Percentiles rank a stretch among this genome's conserved stretches.
phyloP scores from a whole-genome alignment of 345 rosid genomes.

The Eucalyptus marginata region DNA sequence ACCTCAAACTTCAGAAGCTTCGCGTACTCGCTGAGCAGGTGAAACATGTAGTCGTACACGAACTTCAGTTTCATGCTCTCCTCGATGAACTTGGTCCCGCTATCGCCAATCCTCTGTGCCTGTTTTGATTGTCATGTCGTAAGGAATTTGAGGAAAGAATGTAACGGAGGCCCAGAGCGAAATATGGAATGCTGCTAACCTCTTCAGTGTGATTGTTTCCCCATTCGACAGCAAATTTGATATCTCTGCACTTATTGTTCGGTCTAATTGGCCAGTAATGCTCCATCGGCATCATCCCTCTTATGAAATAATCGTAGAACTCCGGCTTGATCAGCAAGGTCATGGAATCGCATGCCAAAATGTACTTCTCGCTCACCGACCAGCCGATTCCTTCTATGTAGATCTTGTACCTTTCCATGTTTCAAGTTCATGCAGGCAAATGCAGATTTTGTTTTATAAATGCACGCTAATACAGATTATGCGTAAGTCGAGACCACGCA shows the following conservation, averaged over 20 bases:
- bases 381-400: constrained; percentile 35
- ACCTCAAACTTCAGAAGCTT: constrained; percentile 52
- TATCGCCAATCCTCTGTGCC: constrained; percentile 57
- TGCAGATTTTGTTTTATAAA: not conserved
- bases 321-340: constrained; percentile 18
- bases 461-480: not conserved
- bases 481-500: not conserved
- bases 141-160: not conserved
- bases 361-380: constrained; percentile 45
- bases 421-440: not conserved
- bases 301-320: constrained; percentile 21
- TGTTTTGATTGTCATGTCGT: not conserved
- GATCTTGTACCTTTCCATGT: constrained; percentile 27
- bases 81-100: constrained; percentile 36
- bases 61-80: constrained; percentile 45
- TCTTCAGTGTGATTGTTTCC: constrained; percentile 42
- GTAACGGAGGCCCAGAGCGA: not conserved
- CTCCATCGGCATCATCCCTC: constrained; percentile 38
- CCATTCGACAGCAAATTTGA: constrained; percentile 70
- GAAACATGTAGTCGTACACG: constrained; percentile 73
- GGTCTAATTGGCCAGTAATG: constrained; percentile 72
- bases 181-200: constrained; percentile 17
- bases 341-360: constrained; percentile 30
- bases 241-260: constrained; percentile 51
- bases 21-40: constrained; percentile 47